Percentiles rank a stretch among this genome's conserved stretches.
Evolutionary conservation across 805 yeast species (phyloP).

Genomic region (Starmerella asiatica): DNA sequence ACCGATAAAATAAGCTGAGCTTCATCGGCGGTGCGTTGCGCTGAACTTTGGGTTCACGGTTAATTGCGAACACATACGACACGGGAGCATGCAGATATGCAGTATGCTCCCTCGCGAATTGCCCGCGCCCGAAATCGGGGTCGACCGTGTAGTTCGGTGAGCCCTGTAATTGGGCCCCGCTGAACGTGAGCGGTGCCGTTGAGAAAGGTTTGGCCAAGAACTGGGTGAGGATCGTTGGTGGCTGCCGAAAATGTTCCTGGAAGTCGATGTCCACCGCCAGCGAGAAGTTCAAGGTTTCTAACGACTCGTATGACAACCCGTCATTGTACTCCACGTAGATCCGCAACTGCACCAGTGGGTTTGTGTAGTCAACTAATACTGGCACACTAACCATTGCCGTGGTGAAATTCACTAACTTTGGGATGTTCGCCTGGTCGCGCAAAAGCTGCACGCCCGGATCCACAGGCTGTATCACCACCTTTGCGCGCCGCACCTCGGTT

Average conservation of each 20-base stretch:
- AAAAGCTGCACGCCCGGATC: slow-evolving; percentile 16
- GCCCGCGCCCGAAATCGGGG: slow-evolving; percentile 1
- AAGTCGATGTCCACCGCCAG: slow-evolving; percentile 61
- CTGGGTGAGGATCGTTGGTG: slow-evolving; percentile 42
- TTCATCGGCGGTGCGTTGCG: slow-evolving; percentile 18
- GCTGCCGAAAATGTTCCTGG: slow-evolving; percentile 56
- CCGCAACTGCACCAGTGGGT: slow-evolving; percentile 18
- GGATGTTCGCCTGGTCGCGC: slow-evolving; percentile 13
- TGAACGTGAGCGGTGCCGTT: slow-evolving; percentile 42
- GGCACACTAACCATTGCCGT: slow-evolving; percentile 22
- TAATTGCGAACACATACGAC: slow-evolving; percentile 38
- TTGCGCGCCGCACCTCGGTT: slow-evolving; percentile 4
- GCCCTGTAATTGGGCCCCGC: slow-evolving; percentile 32
- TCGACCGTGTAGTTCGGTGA: slow-evolving; percentile 27
- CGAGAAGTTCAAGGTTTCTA: slow-evolving; percentile 35
- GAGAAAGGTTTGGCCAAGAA: slow-evolving; percentile 54
- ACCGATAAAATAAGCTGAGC: slow-evolving; percentile 13
- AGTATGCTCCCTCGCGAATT: slow-evolving; percentile 27
- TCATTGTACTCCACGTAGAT: slow-evolving; percentile 22
- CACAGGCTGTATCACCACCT: slow-evolving; percentile 13
- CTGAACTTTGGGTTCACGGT: slow-evolving; percentile 15
- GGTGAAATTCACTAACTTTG: slow-evolving; percentile 9
- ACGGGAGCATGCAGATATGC: slow-evolving; percentile 63
- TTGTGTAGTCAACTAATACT: slow-evolving; percentile 21
- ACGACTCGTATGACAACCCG: slow-evolving; percentile 18